phyloP scores from a whole-genome alignment of 140 eudicot species.

The Bidens hawaiensis region DNA sequence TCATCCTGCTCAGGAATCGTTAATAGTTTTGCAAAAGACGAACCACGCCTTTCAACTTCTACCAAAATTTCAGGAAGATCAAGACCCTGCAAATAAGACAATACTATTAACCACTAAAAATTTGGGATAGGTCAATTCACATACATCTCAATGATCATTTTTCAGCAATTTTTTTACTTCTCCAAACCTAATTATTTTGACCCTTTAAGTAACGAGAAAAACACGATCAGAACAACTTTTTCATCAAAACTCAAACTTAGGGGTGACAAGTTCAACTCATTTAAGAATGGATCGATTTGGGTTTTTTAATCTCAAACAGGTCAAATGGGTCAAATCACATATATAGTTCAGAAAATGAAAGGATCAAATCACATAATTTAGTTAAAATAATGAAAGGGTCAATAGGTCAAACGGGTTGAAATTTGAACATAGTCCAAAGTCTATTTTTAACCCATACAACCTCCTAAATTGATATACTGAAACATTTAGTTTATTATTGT shows the following conservation, averaged over 20 bases:
- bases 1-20: slow-evolving; percentile 88
- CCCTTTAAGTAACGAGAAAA: neutral
- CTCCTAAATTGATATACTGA: neutral
- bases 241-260: neutral
- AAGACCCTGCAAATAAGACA: slow-evolving; percentile 51
- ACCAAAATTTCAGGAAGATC: slow-evolving; percentile 80
- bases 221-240: neutral
- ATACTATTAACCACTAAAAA: neutral
- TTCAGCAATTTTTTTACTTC: neutral
- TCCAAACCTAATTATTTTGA: slow-evolving; percentile 2
- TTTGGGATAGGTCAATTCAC: neutral
- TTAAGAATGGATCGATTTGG: neutral
- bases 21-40: slow-evolving; percentile 71
- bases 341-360: too few species aligned
- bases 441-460: neutral
- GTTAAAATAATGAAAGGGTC: neutral
- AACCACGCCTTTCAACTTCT: slow-evolving; percentile 89
- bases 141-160: neutral
- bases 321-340: too few species aligned
- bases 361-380: slow-evolving; percentile 1
- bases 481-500: neutral
- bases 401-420: neutral
- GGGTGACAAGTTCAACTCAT: neutral
- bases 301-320: neutral
- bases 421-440: neutral